phyloP scores from a whole-genome alignment of 441 rosid species.

The Corymbia citriodora region DNA sequence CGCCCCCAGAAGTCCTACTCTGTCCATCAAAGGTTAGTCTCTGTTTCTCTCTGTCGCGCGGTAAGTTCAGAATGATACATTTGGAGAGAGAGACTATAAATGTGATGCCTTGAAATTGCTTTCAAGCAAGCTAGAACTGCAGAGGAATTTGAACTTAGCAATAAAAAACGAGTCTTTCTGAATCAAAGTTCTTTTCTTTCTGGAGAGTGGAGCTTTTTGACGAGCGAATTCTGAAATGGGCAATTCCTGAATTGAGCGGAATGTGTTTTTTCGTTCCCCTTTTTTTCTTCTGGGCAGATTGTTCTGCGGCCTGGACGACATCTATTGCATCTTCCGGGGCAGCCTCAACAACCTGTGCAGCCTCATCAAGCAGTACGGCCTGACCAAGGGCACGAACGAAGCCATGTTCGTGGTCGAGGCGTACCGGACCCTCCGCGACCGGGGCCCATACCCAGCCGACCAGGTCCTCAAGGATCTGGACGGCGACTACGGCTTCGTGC shows the following conservation, averaged over 20 bases:
- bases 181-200: background rate
- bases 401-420: conserved; percentile 52
- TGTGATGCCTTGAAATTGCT: background rate
- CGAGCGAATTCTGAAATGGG: background rate
- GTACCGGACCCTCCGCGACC: conserved; percentile 48
- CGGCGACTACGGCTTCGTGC: conserved; percentile 43
- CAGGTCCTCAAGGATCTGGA: conserved; percentile 55
- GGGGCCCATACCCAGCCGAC: conserved; percentile 63
- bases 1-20: background rate
- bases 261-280: background rate
- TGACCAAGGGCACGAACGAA: conserved; percentile 33
- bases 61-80: background rate
- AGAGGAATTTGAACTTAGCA: background rate
- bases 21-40: conserved; percentile 1
- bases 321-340: conserved; percentile 52
- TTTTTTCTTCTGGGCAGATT: conserved; percentile 19
- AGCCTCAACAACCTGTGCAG: conserved; percentile 39
- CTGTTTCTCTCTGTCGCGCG: too few species aligned
- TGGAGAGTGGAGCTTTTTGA: background rate
- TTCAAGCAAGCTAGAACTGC: background rate
- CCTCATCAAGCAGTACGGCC: conserved; percentile 47
- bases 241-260: background rate
- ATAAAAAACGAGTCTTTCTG: background rate
- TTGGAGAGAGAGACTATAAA: background rate
- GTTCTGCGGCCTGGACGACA: conserved; percentile 44